These are phyloP conservation scores for Rhodamnia argentea DNA, from an alignment of 345 rosid species.

Conservation along the genomic window DNA sequence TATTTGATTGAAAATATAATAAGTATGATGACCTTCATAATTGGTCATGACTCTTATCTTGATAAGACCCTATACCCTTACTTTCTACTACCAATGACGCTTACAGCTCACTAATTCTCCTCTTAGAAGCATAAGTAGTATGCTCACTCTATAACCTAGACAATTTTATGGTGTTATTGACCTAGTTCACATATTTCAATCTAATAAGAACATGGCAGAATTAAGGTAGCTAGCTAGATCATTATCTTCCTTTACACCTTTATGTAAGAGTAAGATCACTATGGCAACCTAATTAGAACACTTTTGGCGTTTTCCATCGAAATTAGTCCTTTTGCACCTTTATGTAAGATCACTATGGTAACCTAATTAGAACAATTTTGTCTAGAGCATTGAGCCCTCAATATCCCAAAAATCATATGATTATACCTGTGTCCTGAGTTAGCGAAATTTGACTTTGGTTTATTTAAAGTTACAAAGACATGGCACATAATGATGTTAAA, in stretches of 20 bases:
- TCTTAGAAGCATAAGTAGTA: not conserved
- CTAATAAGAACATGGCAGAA: not conserved
- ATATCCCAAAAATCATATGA: not conserved
- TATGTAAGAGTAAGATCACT: not conserved
- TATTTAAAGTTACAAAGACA: not conserved
- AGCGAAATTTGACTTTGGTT: not conserved
- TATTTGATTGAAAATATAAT: not conserved
- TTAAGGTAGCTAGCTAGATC: not conserved
- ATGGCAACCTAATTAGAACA: not conserved
- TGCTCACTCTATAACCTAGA: not conserved
- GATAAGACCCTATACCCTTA: not conserved
- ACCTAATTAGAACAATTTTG: not conserved
- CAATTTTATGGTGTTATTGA: not conserved
- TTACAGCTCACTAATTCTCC: not conserved
- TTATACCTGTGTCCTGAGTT: not conserved
- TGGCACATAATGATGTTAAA: not conserved
- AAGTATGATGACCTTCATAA: not conserved
- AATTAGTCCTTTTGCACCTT: not conserved
- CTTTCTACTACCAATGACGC: not conserved
- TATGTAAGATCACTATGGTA: not conserved
- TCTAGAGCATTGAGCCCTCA: not conserved
- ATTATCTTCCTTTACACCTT: not conserved
- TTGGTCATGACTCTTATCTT: not conserved
- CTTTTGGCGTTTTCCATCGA: not conserved
- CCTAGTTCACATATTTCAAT: not conserved